Base-by-base conservation (phyloP, 2,329 filamentous ascomycete species). In the Hypoxylon sp. region DNA sequence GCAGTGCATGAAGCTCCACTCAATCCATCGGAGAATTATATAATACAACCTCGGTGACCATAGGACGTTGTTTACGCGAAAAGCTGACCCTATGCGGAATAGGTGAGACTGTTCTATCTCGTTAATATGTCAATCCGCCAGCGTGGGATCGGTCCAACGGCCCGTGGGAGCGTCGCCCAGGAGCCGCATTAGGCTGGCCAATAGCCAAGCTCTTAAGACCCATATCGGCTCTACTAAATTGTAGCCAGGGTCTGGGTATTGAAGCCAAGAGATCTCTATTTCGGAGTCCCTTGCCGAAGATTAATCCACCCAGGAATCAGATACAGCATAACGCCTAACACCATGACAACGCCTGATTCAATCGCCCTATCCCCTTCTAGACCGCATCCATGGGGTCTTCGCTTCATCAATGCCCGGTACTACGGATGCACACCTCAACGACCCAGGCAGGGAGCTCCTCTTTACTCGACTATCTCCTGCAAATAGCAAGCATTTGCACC, bases 91-190 rank as follows among this genome's bases (percentile, higher is more conserved):
- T 61, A 48, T 69, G 59, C 71, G 66, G 58, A 68, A 73, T 70
- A 55, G 66, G 49, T 65, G 62, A 61, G 60, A 51, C 35, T 60
- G 64, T 69, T 64, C 35, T 59, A n/a, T 61, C 49, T 54, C 37
- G 54, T 61, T 56, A 25, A 53, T 48, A 61, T 55, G 53, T 44
- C 54, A 64, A 49, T 54, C 49, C 40, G 35, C 68, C 68, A 66
- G 59, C 65, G 68, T 68, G 42, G 55, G 59, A 64, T 72, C 76
- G 76, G 76, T 63, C 69, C 63, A 70, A 71, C 76, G 76, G 76
- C 44, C 76, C 76, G 76, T 37, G 67, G 70, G 73, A 74, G 75
- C 75, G 74, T 73, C 62, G 50, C 59, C 42, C 63, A 69, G 57
- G 67, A 70, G 68, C 66, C 68, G 66, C 66, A 62, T 66, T 53